These are phyloP conservation scores for Gynostemma pentaphyllum DNA, from an alignment of 306 rosid genomes.

Conservation along the genomic window DNA sequence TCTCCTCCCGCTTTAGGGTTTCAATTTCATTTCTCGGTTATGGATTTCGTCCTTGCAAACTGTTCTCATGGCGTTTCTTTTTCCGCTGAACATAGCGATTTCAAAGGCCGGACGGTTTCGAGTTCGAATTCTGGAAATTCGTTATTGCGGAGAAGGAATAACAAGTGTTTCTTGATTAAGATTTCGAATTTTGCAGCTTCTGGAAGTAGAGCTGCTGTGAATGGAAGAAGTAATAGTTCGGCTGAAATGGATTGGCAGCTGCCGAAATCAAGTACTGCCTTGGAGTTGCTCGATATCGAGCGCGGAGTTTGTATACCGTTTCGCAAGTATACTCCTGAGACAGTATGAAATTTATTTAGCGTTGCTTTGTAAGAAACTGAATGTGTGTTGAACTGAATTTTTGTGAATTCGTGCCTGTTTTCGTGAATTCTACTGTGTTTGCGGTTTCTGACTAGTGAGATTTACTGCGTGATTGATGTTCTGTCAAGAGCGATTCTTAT, in stretches of 20 bases:
- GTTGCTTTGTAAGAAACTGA: background rate
- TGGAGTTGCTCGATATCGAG: constrained; percentile 93
- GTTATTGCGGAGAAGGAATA: constrained; percentile 9
- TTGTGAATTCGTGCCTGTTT: background rate
- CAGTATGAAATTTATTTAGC: constrained; percentile 32
- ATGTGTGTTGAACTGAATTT: background rate
- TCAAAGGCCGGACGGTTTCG: background rate
- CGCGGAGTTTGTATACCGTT: constrained; percentile 95
- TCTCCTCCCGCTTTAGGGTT: constrained; percentile 5
- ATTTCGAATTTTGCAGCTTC: constrained; percentile 35
- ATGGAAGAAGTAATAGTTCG: constrained; percentile 7
- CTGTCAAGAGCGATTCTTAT: background rate
- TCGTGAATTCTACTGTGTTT: background rate
- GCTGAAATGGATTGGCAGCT: constrained; percentile 10
- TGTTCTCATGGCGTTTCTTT: constrained; percentile 5
- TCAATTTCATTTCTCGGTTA: background rate
- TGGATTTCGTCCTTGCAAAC: constrained; percentile 11
- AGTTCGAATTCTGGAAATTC: background rate
- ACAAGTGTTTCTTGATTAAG: constrained; percentile 7
- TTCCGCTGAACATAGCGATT: background rate
- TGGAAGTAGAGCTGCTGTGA: constrained; percentile 16
- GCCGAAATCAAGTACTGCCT: constrained; percentile 46
- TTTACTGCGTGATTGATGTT: background rate
- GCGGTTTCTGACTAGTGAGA: background rate
- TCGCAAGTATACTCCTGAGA: constrained; percentile 93